Conservation (phyloP, 352 stramenopile genomes). For the Globisporangium recalcitrans region DNA sequence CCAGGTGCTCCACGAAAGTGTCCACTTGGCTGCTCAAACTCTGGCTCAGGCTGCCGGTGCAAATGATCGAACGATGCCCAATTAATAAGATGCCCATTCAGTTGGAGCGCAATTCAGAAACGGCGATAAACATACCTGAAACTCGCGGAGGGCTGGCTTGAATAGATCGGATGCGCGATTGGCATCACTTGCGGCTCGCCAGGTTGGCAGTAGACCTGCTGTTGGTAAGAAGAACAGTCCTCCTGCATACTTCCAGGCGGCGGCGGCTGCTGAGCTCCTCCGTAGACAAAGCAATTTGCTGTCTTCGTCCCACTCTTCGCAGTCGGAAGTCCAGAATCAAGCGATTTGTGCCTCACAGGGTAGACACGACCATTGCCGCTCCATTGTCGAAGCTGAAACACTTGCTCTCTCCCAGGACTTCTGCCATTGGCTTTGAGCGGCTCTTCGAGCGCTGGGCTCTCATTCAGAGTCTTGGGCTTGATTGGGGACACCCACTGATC, state of each 20-base stretch:
- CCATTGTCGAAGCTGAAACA: not conserved
- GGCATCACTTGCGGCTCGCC: not conserved
- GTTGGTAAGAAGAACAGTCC: not conserved
- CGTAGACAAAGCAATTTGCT: not conserved
- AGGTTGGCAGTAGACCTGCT: slow-evolving; percentile 7
- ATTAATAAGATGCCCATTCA: not conserved
- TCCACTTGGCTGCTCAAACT: slow-evolving; percentile 49
- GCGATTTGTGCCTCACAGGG: not conserved
- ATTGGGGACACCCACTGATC: slow-evolving; percentile 4
- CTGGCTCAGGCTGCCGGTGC: slow-evolving; percentile 5
- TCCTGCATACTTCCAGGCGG: not conserved
- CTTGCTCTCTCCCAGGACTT: not conserved
- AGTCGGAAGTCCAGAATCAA: slow-evolving; percentile 1
- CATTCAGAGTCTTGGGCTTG: not conserved
- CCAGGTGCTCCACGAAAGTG: slow-evolving; percentile 45
- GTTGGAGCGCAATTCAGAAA: not conserved
- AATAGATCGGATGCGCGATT: slow-evolving; percentile 17
- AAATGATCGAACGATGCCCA: not conserved
- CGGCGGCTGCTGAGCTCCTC: not conserved
- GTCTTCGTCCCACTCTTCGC: too few relatives aligned
- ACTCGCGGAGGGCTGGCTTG: slow-evolving; percentile 14
- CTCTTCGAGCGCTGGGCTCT: not conserved
- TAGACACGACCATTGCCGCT: not conserved
- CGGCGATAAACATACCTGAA: not conserved
- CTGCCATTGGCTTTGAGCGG: not conserved